Evolutionary conservation across 2,329 filamentous ascomycete genomes (phyloP), one percentile per base, ranked within the genome.

Genomic region (Davidsoniella virescens): DNA sequence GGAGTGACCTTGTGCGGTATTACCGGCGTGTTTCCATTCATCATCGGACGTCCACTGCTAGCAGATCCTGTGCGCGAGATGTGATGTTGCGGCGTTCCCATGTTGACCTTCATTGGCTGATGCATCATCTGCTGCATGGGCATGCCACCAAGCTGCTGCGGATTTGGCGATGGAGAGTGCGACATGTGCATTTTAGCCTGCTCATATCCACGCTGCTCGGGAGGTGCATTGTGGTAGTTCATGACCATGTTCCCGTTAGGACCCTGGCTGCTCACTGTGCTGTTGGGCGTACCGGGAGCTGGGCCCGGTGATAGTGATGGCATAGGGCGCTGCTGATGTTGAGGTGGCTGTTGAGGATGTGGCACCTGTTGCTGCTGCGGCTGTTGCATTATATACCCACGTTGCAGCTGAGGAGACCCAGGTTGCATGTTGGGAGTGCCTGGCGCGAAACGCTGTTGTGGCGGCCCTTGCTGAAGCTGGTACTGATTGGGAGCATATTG

Each of bases 171-270:
- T 12, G 44, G 26, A 26, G 37, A 41, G 18, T 42, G n/a, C 14
- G 68, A 67, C 12, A 68, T 65, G 23, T 70, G 61, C 2, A 69
- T 70, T 50, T 70, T 69, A 6, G 71, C 69, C 58, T 73, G 70
- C 48, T 74, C 70, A 58, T 71, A 61, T 44, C 71, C 67, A 49
- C 70, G 67, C 57, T 70, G 67, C 56, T 73, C 70, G 67, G 65
- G 57, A 71, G 70, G 44, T 1, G 38, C 29, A 12, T 33, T 16
- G 25, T 51, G 43, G 14, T 39, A 39, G 5, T 29, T 37, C 18
- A 51, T 47, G 5, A 12, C 43, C 44, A 17, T 42, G 44, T 16
- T 53, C n/a, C 47, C 48, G 38, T 50, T 50, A 5, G 29, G 44
- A 9, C 44, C 17, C 8, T 44, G 40, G 4, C 9, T 42, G 23